Conservation (phyloP, 1,139 yeast species). For the Pichia sp. region DNA sequence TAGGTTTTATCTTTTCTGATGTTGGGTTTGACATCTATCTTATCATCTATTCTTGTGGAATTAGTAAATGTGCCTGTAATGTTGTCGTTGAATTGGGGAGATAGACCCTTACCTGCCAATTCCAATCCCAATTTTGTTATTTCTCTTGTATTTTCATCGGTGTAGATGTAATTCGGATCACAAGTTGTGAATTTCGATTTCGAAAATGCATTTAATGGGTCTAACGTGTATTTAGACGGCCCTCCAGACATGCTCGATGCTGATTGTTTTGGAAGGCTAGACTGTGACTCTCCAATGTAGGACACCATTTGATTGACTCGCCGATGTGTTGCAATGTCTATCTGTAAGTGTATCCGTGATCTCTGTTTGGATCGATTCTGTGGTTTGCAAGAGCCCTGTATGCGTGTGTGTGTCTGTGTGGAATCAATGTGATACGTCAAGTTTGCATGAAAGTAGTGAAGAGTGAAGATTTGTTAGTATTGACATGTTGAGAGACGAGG, state of each 20-base stretch:
- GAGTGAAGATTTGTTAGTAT: too few relatives aligned
- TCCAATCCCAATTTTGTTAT: slow-evolving; percentile 26
- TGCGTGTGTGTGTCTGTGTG: too few relatives aligned
- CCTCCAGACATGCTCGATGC: not conserved
- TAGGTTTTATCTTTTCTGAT: not conserved
- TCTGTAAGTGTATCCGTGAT: too few relatives aligned
- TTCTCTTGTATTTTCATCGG: not conserved
- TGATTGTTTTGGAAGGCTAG: not conserved
- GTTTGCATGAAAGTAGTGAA: too few relatives aligned
- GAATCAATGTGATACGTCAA: too few relatives aligned
- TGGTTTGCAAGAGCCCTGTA: too few relatives aligned
- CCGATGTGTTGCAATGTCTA: too few relatives aligned
- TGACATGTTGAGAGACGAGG: slow-evolving; percentile 11
- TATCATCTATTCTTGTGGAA: not conserved
- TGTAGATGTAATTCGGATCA: not conserved
- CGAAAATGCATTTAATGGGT: too few relatives aligned
- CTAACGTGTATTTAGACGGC: not conserved
- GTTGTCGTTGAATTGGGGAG: slow-evolving; percentile 9
- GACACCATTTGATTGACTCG: not conserved
- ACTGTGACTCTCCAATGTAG: not conserved
- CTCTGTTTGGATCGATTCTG: too few relatives aligned
- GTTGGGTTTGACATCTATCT: not conserved
- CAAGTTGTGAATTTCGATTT: too few relatives aligned
- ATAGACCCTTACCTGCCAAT: slow-evolving; percentile 25
- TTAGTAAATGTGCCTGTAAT: slow-evolving; percentile 1